These are phyloP conservation scores for Ilyonectria destructans DNA, from an alignment of 2,329 filamentous ascomycete genomes.

Conservation along the genomic window DNA sequence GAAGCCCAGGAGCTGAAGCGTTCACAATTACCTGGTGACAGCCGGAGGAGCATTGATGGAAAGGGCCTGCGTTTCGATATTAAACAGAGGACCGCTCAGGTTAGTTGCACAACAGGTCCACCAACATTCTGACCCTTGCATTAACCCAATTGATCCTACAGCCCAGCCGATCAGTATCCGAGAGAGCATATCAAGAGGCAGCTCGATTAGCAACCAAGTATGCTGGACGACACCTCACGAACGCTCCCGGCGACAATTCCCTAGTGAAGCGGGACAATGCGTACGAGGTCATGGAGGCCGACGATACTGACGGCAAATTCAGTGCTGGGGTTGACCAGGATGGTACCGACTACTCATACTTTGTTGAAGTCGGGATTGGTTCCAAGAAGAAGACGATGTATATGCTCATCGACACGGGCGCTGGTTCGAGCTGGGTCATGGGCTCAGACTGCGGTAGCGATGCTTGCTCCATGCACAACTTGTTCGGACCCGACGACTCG, in stretches of 20 bases:
- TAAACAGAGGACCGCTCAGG: constrained; percentile 55
- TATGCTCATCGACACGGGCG: constrained; percentile 78
- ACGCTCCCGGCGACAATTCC: constrained; percentile 20
- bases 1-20: constrained; percentile 47
- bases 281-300: constrained; percentile 65
- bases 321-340: constrained; percentile 75
- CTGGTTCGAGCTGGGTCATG: constrained; percentile 89
- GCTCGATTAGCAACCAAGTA: constrained; percentile 60
- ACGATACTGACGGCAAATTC: constrained; percentile 61
- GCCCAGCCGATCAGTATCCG: constrained; percentile 53
- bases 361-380: constrained; percentile 71
- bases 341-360: constrained; percentile 78
- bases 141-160: constrained; percentile 44
- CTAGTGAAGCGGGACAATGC: constrained; percentile 61
- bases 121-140: constrained; percentile 23
- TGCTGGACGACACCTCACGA: constrained; percentile 39
- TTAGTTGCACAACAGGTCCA: constrained; percentile 44
- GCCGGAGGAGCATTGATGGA: constrained; percentile 42
- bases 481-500: constrained; percentile 79
- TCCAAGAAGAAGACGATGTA: constrained; percentile 69
- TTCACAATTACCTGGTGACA: constrained; percentile 36
- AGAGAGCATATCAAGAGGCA: constrained; percentile 58
- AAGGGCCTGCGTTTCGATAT: constrained; percentile 59
- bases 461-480: constrained; percentile 80
- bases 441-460: constrained; percentile 76